Conservation (phyloP, 345 rosid genomes). For the Hirschfeldia incana region DNA sequence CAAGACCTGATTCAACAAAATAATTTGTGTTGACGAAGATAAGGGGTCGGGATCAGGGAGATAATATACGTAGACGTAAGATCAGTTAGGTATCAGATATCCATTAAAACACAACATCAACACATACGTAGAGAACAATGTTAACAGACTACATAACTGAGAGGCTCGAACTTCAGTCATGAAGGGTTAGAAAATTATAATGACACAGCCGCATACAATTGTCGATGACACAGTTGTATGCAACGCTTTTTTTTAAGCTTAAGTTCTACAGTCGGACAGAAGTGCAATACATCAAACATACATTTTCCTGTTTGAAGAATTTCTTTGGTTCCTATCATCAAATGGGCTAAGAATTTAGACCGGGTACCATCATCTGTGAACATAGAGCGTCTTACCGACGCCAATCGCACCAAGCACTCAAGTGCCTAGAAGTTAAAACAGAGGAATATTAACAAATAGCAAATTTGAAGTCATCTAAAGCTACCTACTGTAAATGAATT, state of each 20-base stretch:
- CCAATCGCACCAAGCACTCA: constrained; percentile 97
- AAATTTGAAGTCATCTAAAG: constrained; percentile 7
- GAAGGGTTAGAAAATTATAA: constrained; percentile 14
- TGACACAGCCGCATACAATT: constrained; percentile 8
- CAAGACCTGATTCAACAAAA: constrained; percentile 68
- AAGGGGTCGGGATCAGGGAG: constrained; percentile 8
- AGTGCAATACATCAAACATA: constrained; percentile 21
- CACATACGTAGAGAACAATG: constrained; percentile 3
- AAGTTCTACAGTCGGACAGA: constrained; percentile 3
- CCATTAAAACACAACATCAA: constrained; percentile 12
- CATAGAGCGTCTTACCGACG: constrained; percentile 92
- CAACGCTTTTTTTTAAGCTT: not conserved
- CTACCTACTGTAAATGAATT: constrained; percentile 12
- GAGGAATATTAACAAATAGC: constrained; percentile 9
- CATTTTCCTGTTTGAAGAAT: constrained; percentile 94
- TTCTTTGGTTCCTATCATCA: constrained; percentile 96
- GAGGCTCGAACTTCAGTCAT: constrained; percentile 9
- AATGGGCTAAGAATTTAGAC: constrained; percentile 83
- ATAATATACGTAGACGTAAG: constrained; percentile 9
- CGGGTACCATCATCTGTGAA: constrained; percentile 87
- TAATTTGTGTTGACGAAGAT: constrained; percentile 23
- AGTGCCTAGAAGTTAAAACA: constrained; percentile 63
- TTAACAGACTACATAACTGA: constrained; percentile 10
- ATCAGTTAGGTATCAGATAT: constrained; percentile 2
- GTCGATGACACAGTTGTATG: not conserved